Conservation (phyloP, 176 grass and related monocot species). For the Lolium rigidum region DNA sequence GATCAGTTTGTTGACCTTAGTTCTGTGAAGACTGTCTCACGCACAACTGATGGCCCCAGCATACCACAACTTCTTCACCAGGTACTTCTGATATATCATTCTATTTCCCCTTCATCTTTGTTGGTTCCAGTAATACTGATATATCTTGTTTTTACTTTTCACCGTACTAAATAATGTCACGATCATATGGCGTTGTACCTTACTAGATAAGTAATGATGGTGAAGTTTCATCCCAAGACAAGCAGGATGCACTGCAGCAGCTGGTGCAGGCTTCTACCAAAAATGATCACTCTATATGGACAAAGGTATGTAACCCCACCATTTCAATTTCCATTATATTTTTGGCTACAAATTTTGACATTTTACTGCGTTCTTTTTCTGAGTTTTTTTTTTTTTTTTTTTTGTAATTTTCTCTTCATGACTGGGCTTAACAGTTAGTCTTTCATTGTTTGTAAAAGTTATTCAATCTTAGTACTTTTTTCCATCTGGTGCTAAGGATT, state of each 20-base stretch:
- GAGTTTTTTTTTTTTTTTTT: background rate
- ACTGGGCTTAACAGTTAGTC: background rate
- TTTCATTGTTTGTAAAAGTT: background rate
- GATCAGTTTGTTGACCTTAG: constrained; percentile 42
- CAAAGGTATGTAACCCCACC: constrained; percentile 61
- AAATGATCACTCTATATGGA: constrained; percentile 75
- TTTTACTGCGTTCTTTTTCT: constrained; percentile 15
- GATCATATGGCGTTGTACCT: background rate
- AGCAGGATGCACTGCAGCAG: constrained; percentile 67
- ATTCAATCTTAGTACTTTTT: background rate
- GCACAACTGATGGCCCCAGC: constrained; percentile 51
- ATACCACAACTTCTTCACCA: constrained; percentile 84
- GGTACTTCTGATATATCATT: constrained; percentile 53
- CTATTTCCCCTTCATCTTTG: constrained; percentile 13
- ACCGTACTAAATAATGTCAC: background rate
- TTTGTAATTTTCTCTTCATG: constrained; percentile 28
- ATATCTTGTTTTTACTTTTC: constrained; percentile 26
- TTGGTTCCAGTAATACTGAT: constrained; percentile 21
- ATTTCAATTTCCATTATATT: constrained; percentile 24
- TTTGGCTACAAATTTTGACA: background rate
- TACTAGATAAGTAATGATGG: constrained; percentile 63
- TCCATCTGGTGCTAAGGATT: constrained; percentile 17
- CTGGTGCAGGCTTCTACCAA: constrained; percentile 64
- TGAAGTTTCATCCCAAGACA: constrained; percentile 62
- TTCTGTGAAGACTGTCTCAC: constrained; percentile 47